Evolutionary conservation across 257 asterid species (phyloP).

Genomic region (Echium plantagineum): DNA sequence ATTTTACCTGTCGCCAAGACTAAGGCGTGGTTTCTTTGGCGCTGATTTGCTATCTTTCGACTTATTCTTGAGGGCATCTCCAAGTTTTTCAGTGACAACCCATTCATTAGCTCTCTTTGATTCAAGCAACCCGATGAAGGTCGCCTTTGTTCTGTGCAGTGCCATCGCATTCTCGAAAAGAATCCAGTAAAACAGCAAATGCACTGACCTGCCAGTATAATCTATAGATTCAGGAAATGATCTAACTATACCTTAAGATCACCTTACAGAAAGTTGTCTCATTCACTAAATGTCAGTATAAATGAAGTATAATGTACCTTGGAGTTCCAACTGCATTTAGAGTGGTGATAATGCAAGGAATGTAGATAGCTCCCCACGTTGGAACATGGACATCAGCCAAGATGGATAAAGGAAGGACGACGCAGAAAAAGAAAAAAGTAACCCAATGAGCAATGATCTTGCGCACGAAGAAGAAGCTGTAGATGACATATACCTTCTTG

Average conservation of each 20-base stretch:
- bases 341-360: slow-evolving; percentile 18
- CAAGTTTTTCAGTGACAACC: slow-evolving; percentile 23
- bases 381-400: slow-evolving; percentile 21
- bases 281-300: too few relatives aligned
- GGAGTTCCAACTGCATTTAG: slow-evolving; percentile 23
- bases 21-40: slow-evolving; percentile 7
- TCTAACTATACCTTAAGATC: too few relatives aligned
- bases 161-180: slow-evolving; percentile 24
- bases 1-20: slow-evolving; percentile 10
- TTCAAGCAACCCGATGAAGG: slow-evolving; percentile 18
- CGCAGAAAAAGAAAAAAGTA: slow-evolving; percentile 18
- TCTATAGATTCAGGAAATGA: too few relatives aligned
- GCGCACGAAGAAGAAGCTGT: slow-evolving; percentile 23
- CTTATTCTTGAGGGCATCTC: slow-evolving; percentile 20
- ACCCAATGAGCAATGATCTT: slow-evolving; percentile 20
- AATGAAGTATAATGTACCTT: slow-evolving; percentile 12
- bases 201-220: slow-evolving; percentile 13
- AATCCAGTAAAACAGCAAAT: slow-evolving; percentile 17
- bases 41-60: not conserved
- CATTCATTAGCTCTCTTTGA: slow-evolving; percentile 22
- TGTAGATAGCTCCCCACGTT: slow-evolving; percentile 18
- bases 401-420: slow-evolving; percentile 17
- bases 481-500: slow-evolving; percentile 21
- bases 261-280: too few relatives aligned
- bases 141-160: slow-evolving; percentile 26